Percentiles rank a stretch among this genome's conserved stretches.
These are phyloP conservation scores for Eucalyptus sp. DNA, from an alignment of 345 rosid genomes.

Conservation along the genomic window DNA sequence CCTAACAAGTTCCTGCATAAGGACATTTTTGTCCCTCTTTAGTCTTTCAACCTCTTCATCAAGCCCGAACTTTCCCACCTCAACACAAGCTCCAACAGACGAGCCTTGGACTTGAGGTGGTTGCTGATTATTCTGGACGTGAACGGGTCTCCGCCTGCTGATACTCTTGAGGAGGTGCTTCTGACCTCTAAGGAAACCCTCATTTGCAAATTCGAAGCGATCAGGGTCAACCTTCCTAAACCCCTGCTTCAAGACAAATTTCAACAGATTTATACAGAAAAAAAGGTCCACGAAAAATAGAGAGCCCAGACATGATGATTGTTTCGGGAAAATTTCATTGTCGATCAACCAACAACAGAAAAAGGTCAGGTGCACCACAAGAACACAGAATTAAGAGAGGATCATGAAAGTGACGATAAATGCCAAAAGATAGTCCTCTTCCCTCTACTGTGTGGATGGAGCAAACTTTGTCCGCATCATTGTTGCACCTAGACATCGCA, in stretches of 20 bases:
- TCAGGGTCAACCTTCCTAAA: constrained; percentile 89
- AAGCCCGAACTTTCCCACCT: constrained; percentile 81
- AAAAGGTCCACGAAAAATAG: neutral
- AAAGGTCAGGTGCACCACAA: neutral
- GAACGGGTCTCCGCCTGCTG: constrained; percentile 55
- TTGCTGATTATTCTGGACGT: constrained; percentile 29
- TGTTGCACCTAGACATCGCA: neutral
- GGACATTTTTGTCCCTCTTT: constrained; percentile 81
- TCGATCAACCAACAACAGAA: neutral
- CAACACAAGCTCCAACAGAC: constrained; percentile 61
- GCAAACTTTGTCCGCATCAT: neutral
- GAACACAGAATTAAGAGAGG: neutral
- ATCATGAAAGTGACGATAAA: neutral
- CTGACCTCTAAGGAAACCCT: constrained; percentile 76
- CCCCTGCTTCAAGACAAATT: constrained; percentile 28
- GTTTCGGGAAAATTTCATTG: neutral
- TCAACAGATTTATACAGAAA: neutral
- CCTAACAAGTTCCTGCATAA: constrained; percentile 88
- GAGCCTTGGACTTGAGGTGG: constrained; percentile 46
- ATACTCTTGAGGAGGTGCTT: constrained; percentile 59
- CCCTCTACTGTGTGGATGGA: neutral
- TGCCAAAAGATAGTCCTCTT: neutral
- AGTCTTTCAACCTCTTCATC: constrained; percentile 85
- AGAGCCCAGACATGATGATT: neutral
- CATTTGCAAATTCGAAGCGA: constrained; percentile 86